These are phyloP conservation scores for Phanerochaete sordida DNA, from an alignment of 768 basidiomycete species.

Conservation along the genomic window DNA sequence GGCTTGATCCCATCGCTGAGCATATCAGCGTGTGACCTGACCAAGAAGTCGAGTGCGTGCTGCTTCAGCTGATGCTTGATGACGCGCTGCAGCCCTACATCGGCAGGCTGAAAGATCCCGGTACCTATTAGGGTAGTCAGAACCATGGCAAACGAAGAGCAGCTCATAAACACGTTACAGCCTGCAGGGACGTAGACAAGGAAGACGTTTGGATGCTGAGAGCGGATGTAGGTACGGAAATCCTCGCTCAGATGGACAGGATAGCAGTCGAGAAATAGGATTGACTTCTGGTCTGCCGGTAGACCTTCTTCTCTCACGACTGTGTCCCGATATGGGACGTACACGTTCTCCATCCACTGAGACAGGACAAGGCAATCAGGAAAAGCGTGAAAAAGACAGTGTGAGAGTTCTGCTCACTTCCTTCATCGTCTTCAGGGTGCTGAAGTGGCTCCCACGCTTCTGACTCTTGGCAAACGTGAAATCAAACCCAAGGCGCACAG, in stretches of 20 bases:
- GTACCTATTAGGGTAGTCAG: too few species aligned
- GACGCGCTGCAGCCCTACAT: background rate
- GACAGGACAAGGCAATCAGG: too few species aligned
- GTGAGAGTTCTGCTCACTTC: background rate
- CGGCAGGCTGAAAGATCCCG: too few species aligned
- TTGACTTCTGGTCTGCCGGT: background rate
- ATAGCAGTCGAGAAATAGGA: background rate
- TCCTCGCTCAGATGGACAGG: background rate
- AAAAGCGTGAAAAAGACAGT: too few species aligned
- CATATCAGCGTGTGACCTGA: background rate
- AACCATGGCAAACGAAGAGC: too few species aligned
- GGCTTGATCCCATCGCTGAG: background rate
- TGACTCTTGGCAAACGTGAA: background rate
- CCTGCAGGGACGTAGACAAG: background rate
- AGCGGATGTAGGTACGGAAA: background rate
- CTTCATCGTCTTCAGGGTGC: background rate
- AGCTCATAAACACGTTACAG: too few species aligned
- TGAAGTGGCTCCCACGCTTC: background rate
- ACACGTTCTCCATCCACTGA: background rate
- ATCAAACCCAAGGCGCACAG: background rate
- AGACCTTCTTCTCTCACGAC: background rate
- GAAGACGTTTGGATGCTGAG: background rate
- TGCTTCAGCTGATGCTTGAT: background rate
- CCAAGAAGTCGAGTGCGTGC: background rate
- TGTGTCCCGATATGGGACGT: background rate